Evolutionary conservation across 2,329 filamentous ascomycete species (phyloP), one percentile per base, ranked within the genome.

Genomic region (Venturia nashicola): DNA sequence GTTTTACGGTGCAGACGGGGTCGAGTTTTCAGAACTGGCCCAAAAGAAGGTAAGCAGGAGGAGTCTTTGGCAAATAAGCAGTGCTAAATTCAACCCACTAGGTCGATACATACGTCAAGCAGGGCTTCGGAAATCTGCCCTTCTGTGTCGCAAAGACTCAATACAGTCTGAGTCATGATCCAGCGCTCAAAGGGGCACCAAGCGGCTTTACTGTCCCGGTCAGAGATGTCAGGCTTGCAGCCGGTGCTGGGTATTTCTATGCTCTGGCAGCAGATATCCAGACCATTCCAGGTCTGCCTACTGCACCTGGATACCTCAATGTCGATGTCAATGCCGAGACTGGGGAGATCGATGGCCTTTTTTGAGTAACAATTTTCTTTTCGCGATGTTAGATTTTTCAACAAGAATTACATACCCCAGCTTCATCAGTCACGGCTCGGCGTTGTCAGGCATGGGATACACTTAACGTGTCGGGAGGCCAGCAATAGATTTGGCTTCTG

Each of bases 141-240:
- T 96, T 97, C 72, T 99, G 94, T 75, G 85, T 97, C 68, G 94
- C 94, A 67, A 99, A 99, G 86, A 99, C 94, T 16, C 94, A 99
- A 76, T 99, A 99, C 80, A 96, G 90, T 42, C 82, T 99, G 60
- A 94, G 89, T 65, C 93, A 97, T 76, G 91, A 99, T 74, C 88
- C 93, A 2, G 86, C 89, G 12, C 82, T 97, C 70, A 99, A 99
- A 83, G 94, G 94, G 67, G 94, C 94, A 9, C 94, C 94, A 32
- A 90, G 87, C 4, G 94, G 93, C 65, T 99, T 97, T 76, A 95
- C 90, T 0, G 86, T 99, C 6, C 94, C 94, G 1, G 96, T 99
- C 70, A 82, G 93, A 65, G 94, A 99, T 73, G 93, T 99, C 46
- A 83, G 92, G 67, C 86, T 99, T 82, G 94, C 94, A 36, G 92